Evolutionary conservation across 305 asterid species (phyloP).

Genomic region (Fraxinus paxiana): DNA sequence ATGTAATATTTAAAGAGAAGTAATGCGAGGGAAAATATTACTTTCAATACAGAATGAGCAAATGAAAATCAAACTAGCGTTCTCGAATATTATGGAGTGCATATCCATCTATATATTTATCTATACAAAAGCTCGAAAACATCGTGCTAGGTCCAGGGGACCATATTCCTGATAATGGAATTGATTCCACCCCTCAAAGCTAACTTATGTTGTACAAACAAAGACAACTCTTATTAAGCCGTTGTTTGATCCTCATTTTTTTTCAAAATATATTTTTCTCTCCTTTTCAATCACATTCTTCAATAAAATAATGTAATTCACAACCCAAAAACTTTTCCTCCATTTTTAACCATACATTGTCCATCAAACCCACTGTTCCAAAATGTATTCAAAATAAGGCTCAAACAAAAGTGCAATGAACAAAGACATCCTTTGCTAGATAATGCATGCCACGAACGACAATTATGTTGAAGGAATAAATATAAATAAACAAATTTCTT

Average conservation of each 20-base stretch:
- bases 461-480: neutral
- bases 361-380: neutral
- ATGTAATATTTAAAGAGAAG: neutral
- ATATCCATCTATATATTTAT: neutral
- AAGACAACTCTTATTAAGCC: neutral
- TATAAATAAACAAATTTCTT: neutral
- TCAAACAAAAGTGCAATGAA: neutral
- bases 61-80: neutral
- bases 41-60: neutral
- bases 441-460: neutral
- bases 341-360: neutral
- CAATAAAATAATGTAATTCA: neutral
- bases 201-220: neutral
- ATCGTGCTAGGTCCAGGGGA: neutral
- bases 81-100: neutral
- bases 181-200: neutral
- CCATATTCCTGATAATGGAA: neutral
- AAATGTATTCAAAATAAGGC: neutral
- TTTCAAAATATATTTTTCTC: no score
- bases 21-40: neutral
- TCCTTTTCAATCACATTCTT: neutral
- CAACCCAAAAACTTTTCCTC: neutral
- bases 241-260: no score
- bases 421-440: neutral
- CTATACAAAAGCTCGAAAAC: neutral